Conservation (phyloP, 805 yeast species). For the Hanseniaspora opuntiae region DNA sequence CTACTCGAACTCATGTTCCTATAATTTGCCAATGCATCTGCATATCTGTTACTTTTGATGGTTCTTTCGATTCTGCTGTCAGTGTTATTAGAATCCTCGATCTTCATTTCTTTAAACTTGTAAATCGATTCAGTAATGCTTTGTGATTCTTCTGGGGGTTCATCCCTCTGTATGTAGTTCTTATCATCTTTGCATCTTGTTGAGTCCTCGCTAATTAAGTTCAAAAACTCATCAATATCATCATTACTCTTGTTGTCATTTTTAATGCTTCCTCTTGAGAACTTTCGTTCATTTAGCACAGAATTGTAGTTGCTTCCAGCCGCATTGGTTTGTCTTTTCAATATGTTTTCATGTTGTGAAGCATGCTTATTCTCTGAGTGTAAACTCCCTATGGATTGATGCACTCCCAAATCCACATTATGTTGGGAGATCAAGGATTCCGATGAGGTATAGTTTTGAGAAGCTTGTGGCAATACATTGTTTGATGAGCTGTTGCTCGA, state of each 20-base stretch:
- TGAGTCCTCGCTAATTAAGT: constrained; percentile 4
- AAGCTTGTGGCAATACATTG: constrained; percentile 14
- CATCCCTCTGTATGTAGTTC: neutral
- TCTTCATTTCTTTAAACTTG: constrained; percentile 39
- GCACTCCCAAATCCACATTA: constrained; percentile 18
- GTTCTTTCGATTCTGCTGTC: constrained; percentile 42
- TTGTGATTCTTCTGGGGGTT: neutral
- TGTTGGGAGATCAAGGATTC: constrained; percentile 19
- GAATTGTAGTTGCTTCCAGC: neutral
- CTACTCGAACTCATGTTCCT: constrained; percentile 4
- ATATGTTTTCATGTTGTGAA: neutral
- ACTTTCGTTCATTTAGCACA: neutral
- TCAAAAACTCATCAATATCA: constrained; percentile 6
- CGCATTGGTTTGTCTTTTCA: neutral
- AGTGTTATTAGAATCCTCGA: constrained; percentile 40
- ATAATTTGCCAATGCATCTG: neutral
- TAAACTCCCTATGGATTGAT: neutral
- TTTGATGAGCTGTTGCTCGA: constrained; percentile 25
- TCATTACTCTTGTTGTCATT: neutral
- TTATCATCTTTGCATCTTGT: neutral
- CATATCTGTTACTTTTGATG: constrained; percentile 37
- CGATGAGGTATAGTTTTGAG: neutral
- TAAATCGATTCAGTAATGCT: constrained; percentile 35
- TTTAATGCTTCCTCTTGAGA: neutral
- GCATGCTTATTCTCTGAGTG: neutral